Conservation (phyloP, 805 yeast species). For the Kluyveromyces aestuarii region DNA sequence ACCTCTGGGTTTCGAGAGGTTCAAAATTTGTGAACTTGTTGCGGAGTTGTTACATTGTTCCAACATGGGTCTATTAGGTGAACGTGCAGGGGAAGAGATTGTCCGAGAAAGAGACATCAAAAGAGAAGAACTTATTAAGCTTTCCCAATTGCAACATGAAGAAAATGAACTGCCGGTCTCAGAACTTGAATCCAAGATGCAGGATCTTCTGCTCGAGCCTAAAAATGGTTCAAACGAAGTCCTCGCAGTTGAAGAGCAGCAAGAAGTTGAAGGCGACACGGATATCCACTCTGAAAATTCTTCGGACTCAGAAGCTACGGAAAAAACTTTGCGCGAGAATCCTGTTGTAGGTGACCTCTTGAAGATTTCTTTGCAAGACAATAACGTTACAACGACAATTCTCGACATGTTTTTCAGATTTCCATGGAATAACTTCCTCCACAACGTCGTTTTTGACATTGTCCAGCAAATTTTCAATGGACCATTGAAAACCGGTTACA, state of each 20-base stretch:
- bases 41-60: constrained; percentile 95
- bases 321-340: constrained; percentile 36
- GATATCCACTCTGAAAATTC: constrained; percentile 15
- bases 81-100: constrained; percentile 58
- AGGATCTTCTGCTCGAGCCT: constrained; percentile 1
- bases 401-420: constrained; percentile 60
- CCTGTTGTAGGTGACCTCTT: constrained; percentile 66
- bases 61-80: constrained; percentile 86
- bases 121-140: constrained; percentile 30
- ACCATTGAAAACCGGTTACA: constrained; percentile 60
- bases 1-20: constrained; percentile 87
- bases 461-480: constrained; percentile 79
- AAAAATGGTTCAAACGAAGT: constrained; percentile 2
- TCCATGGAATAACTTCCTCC: constrained; percentile 81
- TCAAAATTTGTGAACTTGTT: constrained; percentile 83
- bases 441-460: constrained; percentile 77
- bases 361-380: constrained; percentile 60
- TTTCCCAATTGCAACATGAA: constrained; percentile 9
- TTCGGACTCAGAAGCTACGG: constrained; percentile 27
- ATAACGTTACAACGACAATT: constrained; percentile 48
- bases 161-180: constrained; percentile 3
- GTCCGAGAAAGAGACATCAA: constrained; percentile 62
- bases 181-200: background rate
- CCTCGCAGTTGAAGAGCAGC: constrained; percentile 3
- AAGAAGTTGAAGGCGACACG: constrained; percentile 4